phyloP scores from a whole-genome alignment of 108 stramenopile genomes.

The Bacterosira constricta region DNA sequence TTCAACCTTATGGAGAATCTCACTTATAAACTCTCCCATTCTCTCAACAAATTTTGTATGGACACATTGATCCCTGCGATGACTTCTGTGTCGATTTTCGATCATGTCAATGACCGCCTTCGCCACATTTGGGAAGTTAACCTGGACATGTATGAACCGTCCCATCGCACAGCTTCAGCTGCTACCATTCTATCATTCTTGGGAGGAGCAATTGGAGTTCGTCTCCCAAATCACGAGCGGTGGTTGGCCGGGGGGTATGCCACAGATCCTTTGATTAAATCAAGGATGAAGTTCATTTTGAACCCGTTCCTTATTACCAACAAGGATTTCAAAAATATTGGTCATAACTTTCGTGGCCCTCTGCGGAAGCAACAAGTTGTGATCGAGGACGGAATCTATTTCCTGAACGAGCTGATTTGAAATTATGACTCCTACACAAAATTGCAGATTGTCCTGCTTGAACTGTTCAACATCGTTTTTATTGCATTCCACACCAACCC shows the following conservation, averaged over 20 bases:
- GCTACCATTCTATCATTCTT: neutral
- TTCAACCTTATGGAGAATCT: neutral
- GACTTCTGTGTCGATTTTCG: neutral
- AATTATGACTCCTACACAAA: too few relatives aligned
- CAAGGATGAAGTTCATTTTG: neutral
- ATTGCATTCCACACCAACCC: neutral
- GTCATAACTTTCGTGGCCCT: too few relatives aligned
- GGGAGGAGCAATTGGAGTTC: constrained; percentile 3
- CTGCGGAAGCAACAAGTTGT: too few relatives aligned
- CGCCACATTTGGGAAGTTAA: neutral
- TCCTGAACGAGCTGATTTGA: too few relatives aligned
- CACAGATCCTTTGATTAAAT: neutral
- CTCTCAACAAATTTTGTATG: neutral
- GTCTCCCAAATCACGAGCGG: neutral
- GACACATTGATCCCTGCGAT: neutral
- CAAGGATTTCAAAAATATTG: neutral
- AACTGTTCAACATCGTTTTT: too few relatives aligned
- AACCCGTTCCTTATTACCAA: neutral
- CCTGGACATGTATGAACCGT: neutral
- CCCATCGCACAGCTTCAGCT: neutral
- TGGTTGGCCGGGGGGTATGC: neutral
- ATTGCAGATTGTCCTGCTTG: too few relatives aligned
- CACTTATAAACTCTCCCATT: neutral
- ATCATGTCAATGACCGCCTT: neutral
- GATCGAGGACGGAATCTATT: too few relatives aligned